These are phyloP conservation scores for Lentinula raphanica DNA, from an alignment of 768 basidiomycete genomes.

Conservation along the genomic window DNA sequence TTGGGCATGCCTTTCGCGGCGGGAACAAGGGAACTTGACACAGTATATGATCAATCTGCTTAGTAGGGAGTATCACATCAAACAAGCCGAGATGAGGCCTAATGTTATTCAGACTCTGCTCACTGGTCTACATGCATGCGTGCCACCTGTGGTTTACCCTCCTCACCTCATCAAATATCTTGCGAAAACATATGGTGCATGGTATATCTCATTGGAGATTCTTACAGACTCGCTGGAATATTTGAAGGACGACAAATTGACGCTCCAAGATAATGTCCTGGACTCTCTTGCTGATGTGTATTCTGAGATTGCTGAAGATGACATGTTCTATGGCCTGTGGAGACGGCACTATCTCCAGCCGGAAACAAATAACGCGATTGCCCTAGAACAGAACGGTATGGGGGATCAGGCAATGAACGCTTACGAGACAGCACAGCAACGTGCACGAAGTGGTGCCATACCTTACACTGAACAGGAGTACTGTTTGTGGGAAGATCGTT, in stretches of 20 bases:
- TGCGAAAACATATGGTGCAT: constrained; percentile 93
- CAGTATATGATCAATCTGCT: constrained; percentile 86
- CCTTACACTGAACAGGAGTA: constrained; percentile 95
- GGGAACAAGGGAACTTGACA: constrained; percentile 85
- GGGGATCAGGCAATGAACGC: constrained; percentile 88
- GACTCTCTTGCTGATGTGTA: constrained; percentile 94
- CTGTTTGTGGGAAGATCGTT: constrained; percentile 99
- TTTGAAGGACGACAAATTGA: constrained; percentile 74
- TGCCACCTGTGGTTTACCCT: constrained; percentile 82
- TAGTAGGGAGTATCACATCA: constrained; percentile 89
- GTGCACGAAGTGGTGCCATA: constrained; percentile 72
- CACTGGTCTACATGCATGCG: constrained; percentile 77
- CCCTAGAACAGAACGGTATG: constrained; percentile 94
- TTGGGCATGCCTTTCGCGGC: constrained; percentile 80
- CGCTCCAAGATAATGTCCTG: constrained; percentile 74
- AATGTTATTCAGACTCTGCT: constrained; percentile 92
- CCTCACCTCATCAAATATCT: constrained; percentile 95
- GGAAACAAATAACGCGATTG: constrained; percentile 87
- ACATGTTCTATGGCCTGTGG: constrained; percentile 96
- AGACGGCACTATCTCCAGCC: constrained; percentile 80
- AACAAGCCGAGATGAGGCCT: constrained; percentile 82
- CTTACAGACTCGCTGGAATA: constrained; percentile 76
- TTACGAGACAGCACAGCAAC: constrained; percentile 88
- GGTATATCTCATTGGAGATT: constrained; percentile 87
- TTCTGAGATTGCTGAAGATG: constrained; percentile 93